Percentiles rank a stretch among this genome's conserved stretches.
phyloP scores from a whole-genome alignment of 805 yeast species.

The Nakazawaea laoshanensis region DNA sequence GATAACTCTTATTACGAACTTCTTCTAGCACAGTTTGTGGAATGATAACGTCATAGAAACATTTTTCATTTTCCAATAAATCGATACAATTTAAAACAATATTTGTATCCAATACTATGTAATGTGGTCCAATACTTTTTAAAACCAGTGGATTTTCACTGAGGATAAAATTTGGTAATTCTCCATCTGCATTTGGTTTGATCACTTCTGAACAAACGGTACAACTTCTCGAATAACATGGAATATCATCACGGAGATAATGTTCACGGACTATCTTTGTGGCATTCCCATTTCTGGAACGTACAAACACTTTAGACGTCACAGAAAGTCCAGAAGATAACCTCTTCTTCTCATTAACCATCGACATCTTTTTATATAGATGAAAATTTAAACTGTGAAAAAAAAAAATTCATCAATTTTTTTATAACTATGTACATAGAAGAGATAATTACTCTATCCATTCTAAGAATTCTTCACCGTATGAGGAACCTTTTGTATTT shows the following conservation, averaged over 20 bases:
- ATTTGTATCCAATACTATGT: slow-evolving; percentile 81
- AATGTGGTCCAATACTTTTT: slow-evolving; percentile 56
- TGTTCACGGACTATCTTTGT: slow-evolving; percentile 91
- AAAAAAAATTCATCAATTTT: not conserved
- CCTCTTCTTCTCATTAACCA: slow-evolving; percentile 28
- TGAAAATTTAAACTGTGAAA: not conserved
- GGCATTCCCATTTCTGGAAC: slow-evolving; percentile 86
- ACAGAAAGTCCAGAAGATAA: slow-evolving; percentile 50
- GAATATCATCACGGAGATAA: slow-evolving; percentile 85
- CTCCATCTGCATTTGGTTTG: slow-evolving; percentile 59
- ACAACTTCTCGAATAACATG: slow-evolving; percentile 78
- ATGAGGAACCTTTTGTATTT: slow-evolving; percentile 38
- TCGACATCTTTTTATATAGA: slow-evolving; percentile 9
- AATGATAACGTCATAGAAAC: slow-evolving; percentile 83
- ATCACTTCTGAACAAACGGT: slow-evolving; percentile 44
- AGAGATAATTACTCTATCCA: slow-evolving; percentile 28
- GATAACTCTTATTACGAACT: slow-evolving; percentile 78
- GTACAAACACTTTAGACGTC: slow-evolving; percentile 83
- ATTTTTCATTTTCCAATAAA: slow-evolving; percentile 65
- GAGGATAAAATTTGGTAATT: slow-evolving; percentile 57
- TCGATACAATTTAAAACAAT: slow-evolving; percentile 85
- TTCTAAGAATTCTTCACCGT: slow-evolving; percentile 33
- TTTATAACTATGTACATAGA: not conserved
- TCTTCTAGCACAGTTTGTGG: slow-evolving; percentile 95
- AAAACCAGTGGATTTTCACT: slow-evolving; percentile 48